Base-by-base conservation (phyloP, 2,329 filamentous ascomycete genomes). In the Dendryphion nanum region DNA sequence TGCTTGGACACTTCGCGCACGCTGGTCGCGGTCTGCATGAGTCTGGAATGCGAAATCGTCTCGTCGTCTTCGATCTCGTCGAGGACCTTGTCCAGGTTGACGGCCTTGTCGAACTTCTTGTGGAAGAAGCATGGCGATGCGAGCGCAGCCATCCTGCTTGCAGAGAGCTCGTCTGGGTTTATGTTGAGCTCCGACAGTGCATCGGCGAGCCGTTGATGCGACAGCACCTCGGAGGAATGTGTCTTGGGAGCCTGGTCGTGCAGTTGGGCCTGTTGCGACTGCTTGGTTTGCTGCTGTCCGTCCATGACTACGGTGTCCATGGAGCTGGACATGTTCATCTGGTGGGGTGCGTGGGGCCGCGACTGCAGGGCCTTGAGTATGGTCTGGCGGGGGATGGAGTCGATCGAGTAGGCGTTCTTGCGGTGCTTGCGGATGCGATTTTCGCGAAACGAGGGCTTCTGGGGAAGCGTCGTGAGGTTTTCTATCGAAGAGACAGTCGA, bases 111-210 rank as follows among this genome's bases (percentile, higher is more conserved):
- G 60, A 98, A 98, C 46, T 91, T 82, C 69, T 94, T 87, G 70
- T 98, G 93, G 71, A 95, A 97, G 71, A 95, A 98, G 72, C 93
- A 98, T 12, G 93, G 93, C 30, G 90, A 96, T 54, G 91, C 85
- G 37, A 97, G 72, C 7, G 85, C 77, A 8, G 83, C 78, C 50
- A 90, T 76, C 46, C 61, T 68, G 48, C 53, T 65, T 14, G 68
- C 37, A 35, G 61, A 51, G 16, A 53, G 68, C 59, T 54, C 73
- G 48, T 47, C 58, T 56, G 77, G 61, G 53, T 64, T 51, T 21
- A 73, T 42, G 40, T 75, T 73, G 26, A 81, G 61, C 44, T 71
- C 74, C 14, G 75, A 72, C 18, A 80, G 63, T n/a, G 76, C 75
- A 6, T 74, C 68, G 6, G 82, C 82, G 7, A 90, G 75, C 42